Evolutionary conservation across 1,284 basidiomycete species (phyloP).

Genomic region (Ceratobasidium sp.): DNA sequence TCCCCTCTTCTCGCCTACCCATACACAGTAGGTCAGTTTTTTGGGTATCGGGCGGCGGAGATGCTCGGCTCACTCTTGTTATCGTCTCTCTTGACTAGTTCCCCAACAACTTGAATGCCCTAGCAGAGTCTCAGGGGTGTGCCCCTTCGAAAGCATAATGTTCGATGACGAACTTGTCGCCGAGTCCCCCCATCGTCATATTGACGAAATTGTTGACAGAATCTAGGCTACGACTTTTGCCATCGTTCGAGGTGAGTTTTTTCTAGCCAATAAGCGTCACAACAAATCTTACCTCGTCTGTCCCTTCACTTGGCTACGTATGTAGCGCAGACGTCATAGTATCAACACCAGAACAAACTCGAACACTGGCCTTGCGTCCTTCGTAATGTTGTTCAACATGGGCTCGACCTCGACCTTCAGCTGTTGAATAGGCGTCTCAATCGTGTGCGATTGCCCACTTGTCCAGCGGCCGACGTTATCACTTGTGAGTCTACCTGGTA

Average conservation of each 20-base stretch:
- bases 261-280: background rate
- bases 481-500: background rate
- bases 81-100: background rate
- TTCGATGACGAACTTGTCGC: background rate
- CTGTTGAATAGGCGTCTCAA: background rate
- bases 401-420: background rate
- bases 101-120: background rate
- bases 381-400: background rate
- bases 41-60: background rate
- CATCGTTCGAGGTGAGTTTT: background rate
- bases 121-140: background rate
- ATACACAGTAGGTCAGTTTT: conserved; percentile 2
- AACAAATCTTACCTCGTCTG: background rate
- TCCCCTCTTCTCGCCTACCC: background rate
- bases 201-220: background rate
- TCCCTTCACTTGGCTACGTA: too few relatives aligned
- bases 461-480: background rate
- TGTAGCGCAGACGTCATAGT: background rate
- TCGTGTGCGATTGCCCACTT: background rate
- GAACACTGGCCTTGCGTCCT: background rate
- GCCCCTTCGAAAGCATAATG: background rate
- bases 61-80: conserved; percentile 8
- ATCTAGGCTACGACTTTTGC: background rate
- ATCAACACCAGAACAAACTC: background rate
- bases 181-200: background rate